These are phyloP conservation scores for Tephrocybe sp. DNA, from an alignment of 768 basidiomycete species.

Conservation along the genomic window DNA sequence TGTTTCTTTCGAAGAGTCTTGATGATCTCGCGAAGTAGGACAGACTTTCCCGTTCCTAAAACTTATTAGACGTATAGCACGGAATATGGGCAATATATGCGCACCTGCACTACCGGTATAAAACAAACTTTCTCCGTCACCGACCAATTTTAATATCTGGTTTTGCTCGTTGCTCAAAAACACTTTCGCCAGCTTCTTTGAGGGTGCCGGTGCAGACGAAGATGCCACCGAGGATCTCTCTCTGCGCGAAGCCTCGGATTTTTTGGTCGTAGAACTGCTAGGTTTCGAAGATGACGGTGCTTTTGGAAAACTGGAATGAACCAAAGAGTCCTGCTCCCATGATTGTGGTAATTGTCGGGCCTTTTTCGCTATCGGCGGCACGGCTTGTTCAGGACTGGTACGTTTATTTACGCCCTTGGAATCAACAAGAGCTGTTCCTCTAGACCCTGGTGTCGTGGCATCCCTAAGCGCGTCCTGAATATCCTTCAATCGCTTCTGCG, in stretches of 20 bases:
- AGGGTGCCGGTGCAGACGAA: slow-evolving; percentile 16
- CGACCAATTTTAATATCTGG: slow-evolving; percentile 76
- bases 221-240: slow-evolving; percentile 12
- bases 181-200: slow-evolving; percentile 42
- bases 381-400: slow-evolving; percentile 26
- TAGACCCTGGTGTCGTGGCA: slow-evolving; percentile 14
- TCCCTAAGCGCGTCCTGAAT: slow-evolving; percentile 56
- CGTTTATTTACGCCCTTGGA: slow-evolving; percentile 37
- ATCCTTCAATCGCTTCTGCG: slow-evolving; percentile 46
- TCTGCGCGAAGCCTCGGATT: slow-evolving; percentile 6
- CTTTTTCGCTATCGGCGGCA: slow-evolving; percentile 43
- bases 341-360: slow-evolving; percentile 50
- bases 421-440: slow-evolving; percentile 25
- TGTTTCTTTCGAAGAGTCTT: slow-evolving; percentile 59
- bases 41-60: slow-evolving; percentile 94
- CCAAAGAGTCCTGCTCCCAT: slow-evolving; percentile 41
- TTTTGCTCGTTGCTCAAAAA: slow-evolving; percentile 85
- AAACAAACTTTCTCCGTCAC: slow-evolving; percentile 74
- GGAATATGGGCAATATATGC: slow-evolving; percentile 12
- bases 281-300: slow-evolving; percentile 16
- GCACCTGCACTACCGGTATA: slow-evolving; percentile 97
- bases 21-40: slow-evolving; percentile 91
- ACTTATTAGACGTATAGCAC: neutral
- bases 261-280: slow-evolving; percentile 7
- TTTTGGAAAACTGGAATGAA: slow-evolving; percentile 31